Conservation (phyloP, 2,329 filamentous ascomycete genomes). For the Talaromyces verruculosus region DNA sequence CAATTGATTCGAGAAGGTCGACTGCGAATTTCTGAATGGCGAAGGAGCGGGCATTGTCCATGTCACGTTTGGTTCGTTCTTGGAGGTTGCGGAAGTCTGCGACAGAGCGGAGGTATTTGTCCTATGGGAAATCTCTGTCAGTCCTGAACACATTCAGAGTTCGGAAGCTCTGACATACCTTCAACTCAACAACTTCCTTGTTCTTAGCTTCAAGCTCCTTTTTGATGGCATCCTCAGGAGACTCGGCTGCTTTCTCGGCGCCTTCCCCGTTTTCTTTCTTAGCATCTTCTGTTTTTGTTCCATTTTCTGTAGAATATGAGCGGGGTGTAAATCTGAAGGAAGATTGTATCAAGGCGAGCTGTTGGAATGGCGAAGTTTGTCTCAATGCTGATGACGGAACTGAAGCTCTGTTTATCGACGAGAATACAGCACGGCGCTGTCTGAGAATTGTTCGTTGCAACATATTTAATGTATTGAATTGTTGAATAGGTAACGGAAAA, state of each 20-base stretch:
- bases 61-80: slow-evolving; percentile 87
- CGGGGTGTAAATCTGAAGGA: slow-evolving; percentile 36
- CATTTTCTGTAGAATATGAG: slow-evolving; percentile 46
- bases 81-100: slow-evolving; percentile 98
- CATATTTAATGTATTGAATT: slow-evolving; percentile 32
- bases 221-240: slow-evolving; percentile 52
- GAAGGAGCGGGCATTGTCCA: slow-evolving; percentile 83
- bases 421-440: slow-evolving; percentile 42
- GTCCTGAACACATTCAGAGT: neutral
- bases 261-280: slow-evolving; percentile 43
- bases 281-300: slow-evolving; percentile 25
- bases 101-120: slow-evolving; percentile 89
- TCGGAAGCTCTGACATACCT: slow-evolving; percentile 57
- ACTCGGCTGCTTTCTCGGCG: slow-evolving; percentile 45
- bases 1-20: slow-evolving; percentile 90
- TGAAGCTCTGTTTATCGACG: slow-evolving; percentile 35
- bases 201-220: slow-evolving; percentile 71
- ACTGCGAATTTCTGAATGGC: slow-evolving; percentile 92
- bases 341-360: slow-evolving; percentile 34
- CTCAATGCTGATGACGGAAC: slow-evolving; percentile 36
- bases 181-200: slow-evolving; percentile 75
- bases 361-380: slow-evolving; percentile 37
- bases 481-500: neutral
- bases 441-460: slow-evolving; percentile 45
- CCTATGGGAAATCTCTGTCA: slow-evolving; percentile 54